A percentile compares a stretch with the other conserved stretches of the same genome.
Conservation (phyloP, 2,329 filamentous ascomycete species). For the Fusarium aywerte region DNA sequence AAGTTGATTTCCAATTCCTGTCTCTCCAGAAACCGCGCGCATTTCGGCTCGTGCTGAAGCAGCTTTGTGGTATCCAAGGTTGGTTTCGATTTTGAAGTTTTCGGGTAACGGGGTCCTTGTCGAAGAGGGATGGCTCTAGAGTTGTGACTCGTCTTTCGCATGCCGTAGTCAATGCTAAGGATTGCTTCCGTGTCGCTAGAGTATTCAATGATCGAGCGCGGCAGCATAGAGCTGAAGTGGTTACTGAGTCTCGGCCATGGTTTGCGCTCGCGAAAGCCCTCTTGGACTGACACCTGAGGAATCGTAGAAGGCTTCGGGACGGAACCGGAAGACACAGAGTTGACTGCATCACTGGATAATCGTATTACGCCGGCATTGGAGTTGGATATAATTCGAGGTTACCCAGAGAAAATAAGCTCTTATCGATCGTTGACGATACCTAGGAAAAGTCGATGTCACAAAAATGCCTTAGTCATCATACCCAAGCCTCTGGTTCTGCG, state of each 20-base stretch:
- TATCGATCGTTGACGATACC: conserved; percentile 31
- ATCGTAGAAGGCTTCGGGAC: conserved; percentile 72
- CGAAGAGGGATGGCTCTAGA: conserved; percentile 48
- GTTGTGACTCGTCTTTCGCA: conserved; percentile 30
- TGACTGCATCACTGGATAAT: conserved; percentile 56
- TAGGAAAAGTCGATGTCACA: conserved; percentile 36
- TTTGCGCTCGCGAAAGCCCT: conserved; percentile 62
- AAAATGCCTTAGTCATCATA: conserved; percentile 32
- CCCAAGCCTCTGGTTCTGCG: conserved; percentile 25
- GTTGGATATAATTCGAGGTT: conserved; percentile 12
- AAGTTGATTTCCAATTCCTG: conserved; percentile 31
- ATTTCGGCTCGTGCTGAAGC: conserved; percentile 48
- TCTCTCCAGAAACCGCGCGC: conserved; percentile 39
- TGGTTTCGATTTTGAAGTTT: conserved; percentile 21
- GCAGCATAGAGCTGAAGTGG: conserved; percentile 31
- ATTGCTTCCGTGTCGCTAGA: conserved; percentile 23
- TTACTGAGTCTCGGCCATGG: conserved; percentile 47
- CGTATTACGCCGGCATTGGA: conserved; percentile 33
- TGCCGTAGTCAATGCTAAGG: conserved; percentile 18
- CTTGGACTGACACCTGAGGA: conserved; percentile 77
- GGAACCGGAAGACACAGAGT: conserved; percentile 59
- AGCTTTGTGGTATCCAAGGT: conserved; percentile 23
- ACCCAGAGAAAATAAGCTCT: conserved; percentile 16
- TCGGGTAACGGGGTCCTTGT: conserved; percentile 38
- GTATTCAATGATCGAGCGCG: conserved; percentile 29